phyloP scores from a whole-genome alignment of 495 filamentous ascomycete species.

The Aspergillus bridgeri region DNA sequence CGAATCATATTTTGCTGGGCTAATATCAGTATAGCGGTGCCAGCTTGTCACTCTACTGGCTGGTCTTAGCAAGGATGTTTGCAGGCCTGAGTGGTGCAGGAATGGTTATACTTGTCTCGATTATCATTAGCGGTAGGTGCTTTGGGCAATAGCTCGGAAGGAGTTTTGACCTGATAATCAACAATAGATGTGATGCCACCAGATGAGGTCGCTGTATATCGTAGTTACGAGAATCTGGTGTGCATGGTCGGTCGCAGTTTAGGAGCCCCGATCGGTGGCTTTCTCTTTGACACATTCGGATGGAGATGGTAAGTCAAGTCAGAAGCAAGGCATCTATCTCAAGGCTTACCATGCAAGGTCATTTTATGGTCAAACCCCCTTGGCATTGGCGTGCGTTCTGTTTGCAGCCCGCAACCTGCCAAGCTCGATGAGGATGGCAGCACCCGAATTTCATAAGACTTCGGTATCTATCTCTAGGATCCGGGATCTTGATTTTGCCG shows the following conservation, averaged over 20 bases:
- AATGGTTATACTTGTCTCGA: slow-evolving; percentile 23
- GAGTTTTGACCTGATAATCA: neutral
- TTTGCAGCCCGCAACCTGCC: slow-evolving; percentile 17
- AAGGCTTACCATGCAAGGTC: slow-evolving; percentile 16
- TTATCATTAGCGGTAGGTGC: slow-evolving; percentile 25
- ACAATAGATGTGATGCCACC: slow-evolving; percentile 24
- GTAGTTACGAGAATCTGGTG: slow-evolving; percentile 27
- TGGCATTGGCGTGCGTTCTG: slow-evolving; percentile 21
- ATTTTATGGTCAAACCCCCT: slow-evolving; percentile 29
- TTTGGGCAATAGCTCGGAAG: neutral
- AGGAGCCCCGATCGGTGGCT: slow-evolving; percentile 27
- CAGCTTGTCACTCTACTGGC: slow-evolving; percentile 18
- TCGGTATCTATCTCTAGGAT: neutral
- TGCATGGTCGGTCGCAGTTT: slow-evolving; percentile 23
- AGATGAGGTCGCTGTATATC: slow-evolving; percentile 22
- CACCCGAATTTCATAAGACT: neutral
- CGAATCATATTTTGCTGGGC: neutral
- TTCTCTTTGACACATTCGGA: slow-evolving; percentile 25
- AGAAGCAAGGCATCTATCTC: too few species aligned
- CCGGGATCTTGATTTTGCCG: slow-evolving; percentile 20
- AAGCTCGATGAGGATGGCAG: slow-evolving; percentile 1
- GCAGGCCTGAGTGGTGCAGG: slow-evolving; percentile 29
- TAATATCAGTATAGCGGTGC: slow-evolving; percentile 16
- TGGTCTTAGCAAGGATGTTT: slow-evolving; percentile 22
- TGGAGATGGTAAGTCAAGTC: slow-evolving; percentile 28